These are phyloP conservation scores for Starmerella bombicola DNA, from an alignment of 805 yeast species.

Conservation along the genomic window DNA sequence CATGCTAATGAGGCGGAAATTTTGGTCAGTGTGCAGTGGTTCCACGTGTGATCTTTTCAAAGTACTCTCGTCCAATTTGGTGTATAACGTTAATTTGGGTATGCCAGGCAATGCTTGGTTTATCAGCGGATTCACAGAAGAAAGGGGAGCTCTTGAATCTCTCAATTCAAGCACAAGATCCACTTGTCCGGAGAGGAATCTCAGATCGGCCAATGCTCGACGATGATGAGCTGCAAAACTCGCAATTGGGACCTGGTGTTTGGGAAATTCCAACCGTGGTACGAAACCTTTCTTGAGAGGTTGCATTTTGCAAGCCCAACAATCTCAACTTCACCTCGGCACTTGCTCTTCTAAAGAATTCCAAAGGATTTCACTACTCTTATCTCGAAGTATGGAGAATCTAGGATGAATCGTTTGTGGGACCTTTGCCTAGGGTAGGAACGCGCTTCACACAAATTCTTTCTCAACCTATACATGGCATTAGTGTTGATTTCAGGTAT, in stretches of 20 bases:
- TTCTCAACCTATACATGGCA: no score
- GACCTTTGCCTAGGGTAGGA: no score
- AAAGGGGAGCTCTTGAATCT: conserved; percentile 80
- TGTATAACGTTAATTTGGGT: conserved; percentile 52
- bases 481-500: conserved; percentile 69
- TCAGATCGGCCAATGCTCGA: conserved; percentile 57
- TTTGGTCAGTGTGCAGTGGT: conserved; percentile 37
- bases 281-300: conserved; percentile 31
- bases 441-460: no score
- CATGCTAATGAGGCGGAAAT: conserved; percentile 47
- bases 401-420: no score
- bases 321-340: no score
- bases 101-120: conserved; percentile 50
- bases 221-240: conserved; percentile 88
- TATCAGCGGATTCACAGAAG: conserved; percentile 69
- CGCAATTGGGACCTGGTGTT: conserved; percentile 52
- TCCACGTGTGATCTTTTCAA: conserved; percentile 33
- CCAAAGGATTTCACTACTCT: no score
- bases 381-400: neutral
- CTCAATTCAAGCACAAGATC: conserved; percentile 75
- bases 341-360: no score
- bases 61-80: conserved; percentile 56
- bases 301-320: no score
- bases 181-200: conserved; percentile 60
- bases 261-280: conserved; percentile 66